Base-by-base conservation (phyloP, 108 stramenopile species). In the Tribonema minus region DNA sequence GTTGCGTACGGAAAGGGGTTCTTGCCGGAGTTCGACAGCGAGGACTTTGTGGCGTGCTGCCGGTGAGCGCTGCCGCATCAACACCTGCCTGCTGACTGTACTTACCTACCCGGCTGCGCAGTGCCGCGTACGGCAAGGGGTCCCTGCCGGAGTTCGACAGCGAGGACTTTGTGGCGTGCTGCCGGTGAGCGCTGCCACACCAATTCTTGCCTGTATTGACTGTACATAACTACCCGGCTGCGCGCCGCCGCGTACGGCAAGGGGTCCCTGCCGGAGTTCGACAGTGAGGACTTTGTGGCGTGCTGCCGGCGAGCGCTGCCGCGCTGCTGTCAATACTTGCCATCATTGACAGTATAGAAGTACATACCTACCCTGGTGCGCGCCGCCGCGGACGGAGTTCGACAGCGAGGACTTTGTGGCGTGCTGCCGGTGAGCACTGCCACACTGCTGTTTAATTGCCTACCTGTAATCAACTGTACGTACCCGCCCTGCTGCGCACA, bases 1-100 rank as follows among this genome's bases (percentile, higher is more conserved):
- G 96, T 94, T 32, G 91, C 91, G 12, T 94, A 92, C 73, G 96
- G 94, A 2, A 92, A 95, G 86, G 91, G 93, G 63, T 95, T 97
- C 80, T 83, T 60, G 70, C 76, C 27, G 62, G 61, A 76, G 63
- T 72, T 25, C 33, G 39, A 72, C 37, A 60, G 61, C 39, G 82
- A 70, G 34, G 74, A 70, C 71, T 79, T 84, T 68, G 80, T 77
- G 7, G 30, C 80, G 81, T 33, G 83, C 85, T 41, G 83, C 85
- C 61, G 92, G 61, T 86, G 71, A n/a, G 83, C 90, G 34, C 78
- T 90, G 3, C 84, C 85, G n/a, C n/a, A n/a, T n/a, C n/a, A n/a
- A n/a, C n/a, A n/a, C n/a, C n/a, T n/a, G n/a, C n/a, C n/a, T n/a
- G n/a, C n/a, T n/a, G n/a, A n/a, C n/a, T n/a, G n/a, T n/a, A n/a